phyloP scores from a whole-genome alignment of 169 alveolate species.

The Plasmodium inui region DNA sequence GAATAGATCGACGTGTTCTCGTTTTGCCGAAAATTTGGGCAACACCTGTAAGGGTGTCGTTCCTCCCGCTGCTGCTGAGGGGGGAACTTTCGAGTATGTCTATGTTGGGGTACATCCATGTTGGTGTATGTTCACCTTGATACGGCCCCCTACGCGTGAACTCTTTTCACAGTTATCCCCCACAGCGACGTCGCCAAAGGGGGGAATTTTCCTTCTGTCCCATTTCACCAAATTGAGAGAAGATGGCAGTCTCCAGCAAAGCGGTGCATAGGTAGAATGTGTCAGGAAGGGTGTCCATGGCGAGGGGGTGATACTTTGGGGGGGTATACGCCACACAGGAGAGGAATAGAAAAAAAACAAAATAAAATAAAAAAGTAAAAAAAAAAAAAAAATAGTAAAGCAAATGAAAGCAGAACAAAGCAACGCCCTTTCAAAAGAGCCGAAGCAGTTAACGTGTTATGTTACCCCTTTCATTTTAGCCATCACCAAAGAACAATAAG shows the following conservation, averaged over 20 bases:
- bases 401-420: background rate
- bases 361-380: too few relatives aligned
- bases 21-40: background rate
- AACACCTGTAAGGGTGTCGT: background rate
- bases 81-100: background rate
- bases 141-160: background rate
- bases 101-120: background rate
- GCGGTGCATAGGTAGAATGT: background rate
- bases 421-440: background rate
- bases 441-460: background rate
- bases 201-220: background rate
- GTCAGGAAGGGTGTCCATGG: background rate
- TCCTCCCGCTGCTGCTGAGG: background rate
- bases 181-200: background rate
- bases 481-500: slow-evolving; percentile 1
- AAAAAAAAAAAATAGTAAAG: background rate
- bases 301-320: background rate
- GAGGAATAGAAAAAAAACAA: background rate
- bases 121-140: background rate
- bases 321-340: background rate
- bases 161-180: background rate
- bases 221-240: background rate
- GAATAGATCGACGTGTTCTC: background rate
- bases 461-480: background rate
- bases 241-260: background rate